Percentiles rank a stretch among this genome's conserved stretches.
Conservation (phyloP, 495 filamentous ascomycete species). For the Hyaloscypha hepaticicola region DNA sequence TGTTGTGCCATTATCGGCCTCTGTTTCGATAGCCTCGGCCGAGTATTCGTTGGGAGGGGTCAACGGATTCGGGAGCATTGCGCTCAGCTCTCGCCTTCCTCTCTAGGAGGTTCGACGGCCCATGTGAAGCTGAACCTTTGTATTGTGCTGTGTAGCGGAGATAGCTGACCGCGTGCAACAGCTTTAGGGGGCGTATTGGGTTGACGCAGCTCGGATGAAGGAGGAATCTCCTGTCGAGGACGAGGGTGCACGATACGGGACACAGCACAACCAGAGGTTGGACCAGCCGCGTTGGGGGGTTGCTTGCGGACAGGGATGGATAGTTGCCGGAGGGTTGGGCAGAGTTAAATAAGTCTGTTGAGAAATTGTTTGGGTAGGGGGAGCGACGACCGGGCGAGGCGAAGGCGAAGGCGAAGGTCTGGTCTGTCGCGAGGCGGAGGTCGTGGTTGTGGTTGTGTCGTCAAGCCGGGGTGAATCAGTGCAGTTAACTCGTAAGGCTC, state of each 20-base stretch:
- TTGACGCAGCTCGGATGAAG: conserved; percentile 16
- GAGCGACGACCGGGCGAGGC: neutral
- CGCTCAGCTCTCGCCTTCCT: conserved; percentile 21
- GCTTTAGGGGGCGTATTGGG: conserved; percentile 1
- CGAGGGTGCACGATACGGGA: conserved; percentile 12
- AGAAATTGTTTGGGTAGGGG: neutral
- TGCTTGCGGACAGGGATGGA: neutral
- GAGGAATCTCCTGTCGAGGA: conserved; percentile 14
- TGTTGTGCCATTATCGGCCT: conserved; percentile 13
- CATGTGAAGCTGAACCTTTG: conserved; percentile 24
- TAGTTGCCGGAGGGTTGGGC: neutral
- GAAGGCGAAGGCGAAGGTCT: neutral
- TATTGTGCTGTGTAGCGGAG: conserved; percentile 14
- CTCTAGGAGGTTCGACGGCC: conserved; percentile 9
- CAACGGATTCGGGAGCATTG: conserved; percentile 25
- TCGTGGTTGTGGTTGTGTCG: neutral
- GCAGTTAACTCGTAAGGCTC: neutral
- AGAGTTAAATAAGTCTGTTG: neutral
- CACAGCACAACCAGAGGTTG: conserved; percentile 3
- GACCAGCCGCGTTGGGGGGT: conserved; percentile 1
- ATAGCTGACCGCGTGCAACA: conserved; percentile 4
- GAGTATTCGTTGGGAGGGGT: conserved; percentile 21
- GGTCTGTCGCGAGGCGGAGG: neutral
- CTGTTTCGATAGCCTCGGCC: conserved; percentile 1
- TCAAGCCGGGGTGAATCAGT: neutral